Base-by-base conservation (phyloP, 345 rosid genomes). In the Physaria fendleri region DNA sequence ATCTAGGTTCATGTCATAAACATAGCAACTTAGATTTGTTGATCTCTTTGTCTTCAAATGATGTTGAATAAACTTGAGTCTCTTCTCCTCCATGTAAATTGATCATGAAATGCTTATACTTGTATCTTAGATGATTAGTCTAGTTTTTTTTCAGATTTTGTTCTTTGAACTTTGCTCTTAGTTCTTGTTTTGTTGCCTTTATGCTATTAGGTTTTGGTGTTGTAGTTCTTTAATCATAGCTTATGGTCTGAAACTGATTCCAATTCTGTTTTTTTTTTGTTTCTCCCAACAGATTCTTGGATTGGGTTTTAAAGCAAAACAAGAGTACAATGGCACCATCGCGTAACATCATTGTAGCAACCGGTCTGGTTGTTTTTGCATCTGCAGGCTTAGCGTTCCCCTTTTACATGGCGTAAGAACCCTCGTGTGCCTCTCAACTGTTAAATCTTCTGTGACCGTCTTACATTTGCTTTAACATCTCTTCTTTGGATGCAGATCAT, bases 401-500 rank as follows among this genome's bases (percentile, higher is more conserved):
- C 23, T 89, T 93, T 56, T 89, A 82, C 78, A 82, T 93, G 81
- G 99, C 85, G 97, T 85, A 72, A 81, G 97, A 66, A 16, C 13
- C 1, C 4, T 18, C 4, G 17, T 53, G 5, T 27, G 7, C 12
- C 29, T 42, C 42, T 17, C 23, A 8, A 32, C 3, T 33, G 5
- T 42, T 46, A 1, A 5, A 16, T 22, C 8, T 33, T 11, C 21
- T 42, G 39, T 44, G 8, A 50, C 23, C 6, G 7, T 4, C 1
- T 52, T 39, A 15, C 11, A 40, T 42, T 25, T 56, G 22, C 29
- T 41, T 10, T 11, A n/a, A 22, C 15, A n/a, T 21, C 23, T 40
- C 52, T 24, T 8, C 0, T 10, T 38, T 47, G 43, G 11, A 9
- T 66, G 30, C 79, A 85, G 97, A 71, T 79, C 93, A 12, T 75